phyloP scores from a whole-genome alignment of 257 asterid species.

The Dorcoceras hygrometricum region DNA sequence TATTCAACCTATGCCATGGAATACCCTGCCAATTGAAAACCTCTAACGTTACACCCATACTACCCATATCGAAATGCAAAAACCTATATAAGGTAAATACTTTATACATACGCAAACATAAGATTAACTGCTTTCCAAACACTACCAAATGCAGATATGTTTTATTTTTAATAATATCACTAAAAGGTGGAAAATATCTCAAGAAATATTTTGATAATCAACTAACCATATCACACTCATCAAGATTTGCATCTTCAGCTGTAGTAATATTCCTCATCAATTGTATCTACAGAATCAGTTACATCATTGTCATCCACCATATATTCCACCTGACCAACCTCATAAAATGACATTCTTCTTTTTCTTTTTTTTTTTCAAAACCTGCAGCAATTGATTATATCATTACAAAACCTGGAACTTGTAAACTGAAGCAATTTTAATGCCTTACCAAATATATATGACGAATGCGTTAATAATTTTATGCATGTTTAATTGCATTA shows the following conservation, averaged over 20 bases:
- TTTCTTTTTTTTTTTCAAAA: background rate
- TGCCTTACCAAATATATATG: background rate
- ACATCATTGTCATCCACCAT: constrained; percentile 41
- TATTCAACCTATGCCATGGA: constrained; percentile 64
- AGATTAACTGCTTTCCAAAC: background rate
- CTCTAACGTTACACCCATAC: constrained; percentile 1
- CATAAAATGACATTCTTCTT: constrained; percentile 32
- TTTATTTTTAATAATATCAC: background rate
- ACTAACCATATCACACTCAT: constrained; percentile 66
- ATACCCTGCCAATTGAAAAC: constrained; percentile 49
- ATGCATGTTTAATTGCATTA: too few species aligned
- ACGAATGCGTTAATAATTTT: too few species aligned
- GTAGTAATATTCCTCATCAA: constrained; percentile 44
- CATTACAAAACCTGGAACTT: background rate
- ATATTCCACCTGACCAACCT: constrained; percentile 37
- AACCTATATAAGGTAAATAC: background rate
- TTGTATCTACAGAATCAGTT: constrained; percentile 41
- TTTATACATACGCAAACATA: background rate
- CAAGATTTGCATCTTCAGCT: constrained; percentile 48
- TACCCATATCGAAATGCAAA: constrained; percentile 10
- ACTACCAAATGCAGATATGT: background rate
- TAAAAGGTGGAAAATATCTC: background rate
- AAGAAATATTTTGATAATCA: too few species aligned
- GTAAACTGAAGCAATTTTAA: background rate
- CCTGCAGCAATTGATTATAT: constrained; percentile 9